Conservation (phyloP, 1,139 yeast species). For the Hemisphaericaspora subhashii region DNA sequence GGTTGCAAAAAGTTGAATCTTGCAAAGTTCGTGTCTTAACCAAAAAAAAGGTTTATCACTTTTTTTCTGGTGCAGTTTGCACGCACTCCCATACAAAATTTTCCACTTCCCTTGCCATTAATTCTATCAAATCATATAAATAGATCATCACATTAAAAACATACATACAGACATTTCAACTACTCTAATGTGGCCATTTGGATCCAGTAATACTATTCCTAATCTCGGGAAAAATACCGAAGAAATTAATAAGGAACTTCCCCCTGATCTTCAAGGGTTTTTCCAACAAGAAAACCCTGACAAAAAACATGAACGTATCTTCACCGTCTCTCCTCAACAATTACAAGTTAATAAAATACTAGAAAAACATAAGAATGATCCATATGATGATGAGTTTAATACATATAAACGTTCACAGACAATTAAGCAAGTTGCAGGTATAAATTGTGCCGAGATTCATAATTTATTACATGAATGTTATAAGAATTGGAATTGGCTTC, state of each 20-base stretch:
- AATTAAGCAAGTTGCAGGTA: conserved; percentile 25
- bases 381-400: conserved; percentile 31
- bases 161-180: not conserved
- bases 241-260: conserved; percentile 32
- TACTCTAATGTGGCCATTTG: conserved; percentile 26
- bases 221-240: conserved; percentile 20
- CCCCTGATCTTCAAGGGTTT: conserved; percentile 32
- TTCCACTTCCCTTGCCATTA: not conserved
- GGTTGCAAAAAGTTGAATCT: not conserved
- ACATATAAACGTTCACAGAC: conserved; percentile 32
- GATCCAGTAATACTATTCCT: conserved; percentile 7
- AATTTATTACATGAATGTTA: conserved; percentile 39
- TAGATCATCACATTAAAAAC: not conserved
- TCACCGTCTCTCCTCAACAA: conserved; percentile 29
- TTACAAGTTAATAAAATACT: conserved; percentile 31
- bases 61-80: not conserved
- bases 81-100: not conserved
- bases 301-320: conserved; percentile 22
- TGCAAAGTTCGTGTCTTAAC: not conserved
- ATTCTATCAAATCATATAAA: no score
- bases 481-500: conserved; percentile 29
- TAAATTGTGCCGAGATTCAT: conserved; percentile 48
- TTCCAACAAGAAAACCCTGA: conserved; percentile 36
- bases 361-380: conserved; percentile 14
- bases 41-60: no score